Evolutionary conservation across 805 yeast genomes (phyloP), one percentile per base, ranked within the genome.

Genomic region (Geotrichum ghanense): DNA sequence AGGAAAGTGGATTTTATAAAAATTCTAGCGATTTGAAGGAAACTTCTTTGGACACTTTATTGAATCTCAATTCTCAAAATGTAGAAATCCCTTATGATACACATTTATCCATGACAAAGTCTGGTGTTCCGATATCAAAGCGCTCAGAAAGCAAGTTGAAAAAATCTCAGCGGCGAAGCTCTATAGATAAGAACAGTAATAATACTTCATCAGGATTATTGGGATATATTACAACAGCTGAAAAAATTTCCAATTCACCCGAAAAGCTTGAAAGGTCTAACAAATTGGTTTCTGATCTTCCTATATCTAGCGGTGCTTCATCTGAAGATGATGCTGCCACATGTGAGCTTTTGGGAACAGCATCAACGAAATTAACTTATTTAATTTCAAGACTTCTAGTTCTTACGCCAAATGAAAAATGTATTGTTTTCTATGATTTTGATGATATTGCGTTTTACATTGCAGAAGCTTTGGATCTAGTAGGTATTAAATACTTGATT

Each of bases 381-480:
- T 61, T 81, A 48, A 69, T 76, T 0, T 66, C 80, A 14, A 65
- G 76, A 49, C 53, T 80, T 6, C 56, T 78, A 22, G 80, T 77
- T 44, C 75, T 80, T 48, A 52, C 7, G 46, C 57, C 6, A 67
- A 69, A 2, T 56, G 74, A 45, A 78, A 81, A 57, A 73, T 81
- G 14, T 2, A 67, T 81, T 22, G 77, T 81, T 0, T 81, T 81
- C 57, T 82, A 76, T 56, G 87, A 81, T 51, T 79, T 76, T 59
- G 85, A 79, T 57, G 86, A 81, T 51, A 72, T 78, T 43, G 88
- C 87, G 0, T 81, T 76, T 56, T 80, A 78, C 56, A 56, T 81
- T 23, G 73, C 83, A 0, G 89, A 82, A 53, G 65, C 78, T 10
- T 55, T 82, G 43, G 88, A 81, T 60, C 48, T 80, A 0, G 52